Base-by-base conservation (phyloP, 2,329 filamentous ascomycete genomes). In the Ophiostoma sp. region DNA sequence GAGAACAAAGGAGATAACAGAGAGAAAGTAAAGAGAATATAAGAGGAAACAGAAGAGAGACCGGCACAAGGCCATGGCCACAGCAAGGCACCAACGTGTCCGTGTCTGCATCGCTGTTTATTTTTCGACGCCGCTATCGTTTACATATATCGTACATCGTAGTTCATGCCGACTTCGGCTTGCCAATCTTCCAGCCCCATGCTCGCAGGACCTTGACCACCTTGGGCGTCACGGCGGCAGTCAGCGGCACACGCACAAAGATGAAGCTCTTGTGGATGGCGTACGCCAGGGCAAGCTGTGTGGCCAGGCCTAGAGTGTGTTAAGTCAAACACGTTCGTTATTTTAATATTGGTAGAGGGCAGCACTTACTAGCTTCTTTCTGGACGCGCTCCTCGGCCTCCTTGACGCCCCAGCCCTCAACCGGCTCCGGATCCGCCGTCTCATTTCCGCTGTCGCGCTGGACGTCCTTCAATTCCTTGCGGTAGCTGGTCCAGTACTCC, bases 201-300 rank as follows among this genome's bases (percentile, higher is more conserved):
- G 87, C 84, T 72, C 94, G 84, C 41, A 99, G 81, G 12, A 88
- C 86, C 79, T 92, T 96, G 75, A 97, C 95, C n/a, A 98, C 89
- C 79, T 96, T 97, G 1, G 95, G 95, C 8, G 92, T 93, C 45
- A 98, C 84, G 2, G 93, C 94, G 12, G 92, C 93, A 0, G 95
- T 95, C 72, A 98, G 80, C 8, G 95, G 95, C 9, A 99, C 92
- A n/a, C 95, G 87, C 72, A 98, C 78, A 78, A 99, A 97, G 75
- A 99, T 97, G 78, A 98, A 92, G 74, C 91, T 96, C 81, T 99
- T 99, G 83, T 99, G 95, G 69, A 99, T 92, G 41, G 94, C 94
- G 76, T 99, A 99, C 12, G 95, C 95, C 65, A 99, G 84, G 16
- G 92, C 93, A 42, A 99, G 82, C 76, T 97, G 93, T 8, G 95